These are phyloP conservation scores for Lasiodiplodia sp. DNA, from an alignment of 2,329 filamentous ascomycete genomes.

Conservation along the genomic window DNA sequence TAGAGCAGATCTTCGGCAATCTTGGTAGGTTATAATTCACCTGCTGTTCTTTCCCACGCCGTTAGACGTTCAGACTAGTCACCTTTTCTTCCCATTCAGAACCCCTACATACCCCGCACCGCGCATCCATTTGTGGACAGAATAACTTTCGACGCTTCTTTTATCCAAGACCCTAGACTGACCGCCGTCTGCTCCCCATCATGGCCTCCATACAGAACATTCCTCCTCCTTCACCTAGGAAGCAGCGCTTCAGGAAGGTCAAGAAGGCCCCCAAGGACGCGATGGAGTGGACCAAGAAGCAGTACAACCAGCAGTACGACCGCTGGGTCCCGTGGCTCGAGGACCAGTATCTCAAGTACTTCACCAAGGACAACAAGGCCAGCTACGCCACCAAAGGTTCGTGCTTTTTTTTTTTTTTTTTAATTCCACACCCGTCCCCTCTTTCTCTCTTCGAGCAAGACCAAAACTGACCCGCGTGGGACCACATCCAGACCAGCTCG, in stretches of 20 bases:
- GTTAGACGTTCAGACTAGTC: neutral
- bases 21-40: slow-evolving; percentile 12
- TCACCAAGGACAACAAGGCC: slow-evolving; percentile 79
- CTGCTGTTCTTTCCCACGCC: neutral
- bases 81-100: neutral
- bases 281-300: slow-evolving; percentile 63
- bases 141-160: neutral
- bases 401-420: neutral
- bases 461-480: neutral
- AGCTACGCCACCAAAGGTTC: slow-evolving; percentile 73
- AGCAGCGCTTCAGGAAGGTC: slow-evolving; percentile 15
- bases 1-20: neutral
- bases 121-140: neutral
- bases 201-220: slow-evolving; percentile 26
- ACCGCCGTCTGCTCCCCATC: neutral
- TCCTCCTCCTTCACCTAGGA: slow-evolving; percentile 9
- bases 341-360: slow-evolving; percentile 74
- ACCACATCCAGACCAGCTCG: slow-evolving; percentile 63
- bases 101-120: slow-evolving; percentile 5
- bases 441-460: neutral
- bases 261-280: slow-evolving; percentile 7
- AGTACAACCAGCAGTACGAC: slow-evolving; percentile 76
- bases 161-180: neutral
- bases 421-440: too few relatives aligned
- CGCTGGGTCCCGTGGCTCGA: slow-evolving; percentile 80